A percentile compares a stretch with the other conserved stretches of the same genome.
Conservation (phyloP, 1,284 basidiomycete species). For the Coniferiporia sulphurascens region DNA sequence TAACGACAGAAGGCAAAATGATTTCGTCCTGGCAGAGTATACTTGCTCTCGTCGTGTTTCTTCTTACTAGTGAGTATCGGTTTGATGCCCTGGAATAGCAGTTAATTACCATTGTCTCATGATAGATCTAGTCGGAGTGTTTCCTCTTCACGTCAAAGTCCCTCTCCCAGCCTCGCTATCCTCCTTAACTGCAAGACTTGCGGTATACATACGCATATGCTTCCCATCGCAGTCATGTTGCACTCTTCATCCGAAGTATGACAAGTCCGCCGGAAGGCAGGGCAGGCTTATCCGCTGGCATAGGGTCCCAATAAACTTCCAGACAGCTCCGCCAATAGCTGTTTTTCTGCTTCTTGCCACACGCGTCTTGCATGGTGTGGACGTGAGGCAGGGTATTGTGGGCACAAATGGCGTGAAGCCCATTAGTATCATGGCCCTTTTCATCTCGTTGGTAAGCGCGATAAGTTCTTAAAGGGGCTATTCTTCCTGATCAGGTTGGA, state of each 20-base stretch:
- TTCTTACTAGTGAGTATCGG: constrained; percentile 49
- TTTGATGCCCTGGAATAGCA: not conserved
- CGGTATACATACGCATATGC: constrained; percentile 19
- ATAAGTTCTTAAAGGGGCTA: not conserved
- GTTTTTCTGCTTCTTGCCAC: constrained; percentile 77
- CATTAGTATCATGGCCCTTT: constrained; percentile 90
- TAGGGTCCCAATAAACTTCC: constrained; percentile 56
- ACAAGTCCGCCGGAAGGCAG: constrained; percentile 23
- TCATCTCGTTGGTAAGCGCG: constrained; percentile 69
- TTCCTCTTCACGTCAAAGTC: constrained; percentile 53
- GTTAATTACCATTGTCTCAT: not conserved
- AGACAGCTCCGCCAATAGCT: constrained; percentile 73
- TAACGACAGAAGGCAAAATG: not conserved
- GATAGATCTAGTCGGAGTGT: constrained; percentile 60
- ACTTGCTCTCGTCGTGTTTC: constrained; percentile 12
- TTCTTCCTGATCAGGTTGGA: not conserved
- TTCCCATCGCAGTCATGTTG: constrained; percentile 17
- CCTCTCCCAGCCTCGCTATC: constrained; percentile 25
- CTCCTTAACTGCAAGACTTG: not conserved
- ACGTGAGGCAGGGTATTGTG: constrained; percentile 70
- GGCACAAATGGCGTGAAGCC: constrained; percentile 79
- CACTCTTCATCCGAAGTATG: constrained; percentile 28
- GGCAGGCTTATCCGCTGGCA: constrained; percentile 3
- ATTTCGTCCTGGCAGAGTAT: constrained; percentile 14
- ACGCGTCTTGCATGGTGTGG: constrained; percentile 58